Evolutionary conservation across 257 asterid genomes (phyloP), one percentile per base, ranked within the genome.

Genomic region (Nicotiana knightiana): DNA sequence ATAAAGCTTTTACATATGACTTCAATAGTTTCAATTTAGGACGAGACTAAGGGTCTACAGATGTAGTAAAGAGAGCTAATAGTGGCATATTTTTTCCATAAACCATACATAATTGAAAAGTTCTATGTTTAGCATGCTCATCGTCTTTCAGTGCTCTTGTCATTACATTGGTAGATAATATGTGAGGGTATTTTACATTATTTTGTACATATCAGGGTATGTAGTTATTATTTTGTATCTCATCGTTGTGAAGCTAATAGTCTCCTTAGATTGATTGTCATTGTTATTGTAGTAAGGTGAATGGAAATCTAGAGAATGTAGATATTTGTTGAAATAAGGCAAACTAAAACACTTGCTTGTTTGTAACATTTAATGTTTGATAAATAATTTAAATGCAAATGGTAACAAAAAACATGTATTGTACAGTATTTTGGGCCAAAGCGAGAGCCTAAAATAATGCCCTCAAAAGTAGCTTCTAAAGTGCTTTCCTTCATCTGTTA

Each of bases 141-240:
- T 21, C 24, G 24, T 21, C 24, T 21, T 21, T 21, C 24, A 21
- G 24, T 21, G 24, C 24, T 21, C 24, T 21, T 21, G 24, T 21
- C 24, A 21, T 21, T 21, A 21, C 24, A 21, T 76, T 94, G 81
- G 77, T 82, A 35, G 88, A 39, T 30, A 66, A 73, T 63, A 65
- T 85, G 89, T 88, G 80, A 88, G 81, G 70, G 67, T 82, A 43
- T 24, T 18, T 63, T 48, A 15, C 78, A 66, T 81, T 81, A 55
- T 30, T 66, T 65, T 81, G 83, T 81, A 66, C 28, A 53, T 81
- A 65, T 32, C 46, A 64, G 78, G 30, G 66, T 28, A 51, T 51
- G 63, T 75, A 51, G 80, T 75, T 28, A 21, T 21, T 21, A 21
- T 21, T 21, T 21, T 21, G 24, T 21, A 21, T 21, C 24, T 21